A percentile compares a stretch with the other conserved stretches of the same genome.
These are phyloP conservation scores for Sanghuangporus weigelae DNA, from an alignment of 1,284 basidiomycete genomes.

Conservation along the genomic window DNA sequence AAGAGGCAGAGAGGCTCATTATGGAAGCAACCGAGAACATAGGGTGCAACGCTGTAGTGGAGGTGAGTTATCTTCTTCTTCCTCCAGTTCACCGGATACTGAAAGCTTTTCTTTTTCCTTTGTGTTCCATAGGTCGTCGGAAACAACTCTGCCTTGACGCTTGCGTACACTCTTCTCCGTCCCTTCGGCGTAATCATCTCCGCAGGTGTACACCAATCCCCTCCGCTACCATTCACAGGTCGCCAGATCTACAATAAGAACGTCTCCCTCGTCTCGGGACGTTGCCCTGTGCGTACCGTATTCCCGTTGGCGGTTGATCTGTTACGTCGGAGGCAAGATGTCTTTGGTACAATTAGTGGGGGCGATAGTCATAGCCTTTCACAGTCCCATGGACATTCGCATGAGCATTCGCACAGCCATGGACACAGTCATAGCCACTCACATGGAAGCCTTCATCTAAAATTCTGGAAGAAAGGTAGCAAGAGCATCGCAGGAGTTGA, in stretches of 20 bases:
- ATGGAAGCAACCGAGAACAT: conserved; percentile 46
- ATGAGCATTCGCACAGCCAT: conserved; percentile 71
- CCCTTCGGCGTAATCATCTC: conserved; percentile 78
- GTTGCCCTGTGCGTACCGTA: conserved; percentile 81
- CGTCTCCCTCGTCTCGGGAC: conserved; percentile 75
- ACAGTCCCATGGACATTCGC: conserved; percentile 38
- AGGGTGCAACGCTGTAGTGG: conserved; percentile 62
- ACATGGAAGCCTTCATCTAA: background rate
- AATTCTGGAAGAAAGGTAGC: background rate
- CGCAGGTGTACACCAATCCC: conserved; percentile 67
- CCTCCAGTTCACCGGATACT: too few relatives aligned
- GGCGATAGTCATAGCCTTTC: background rate
- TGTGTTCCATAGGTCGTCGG: conserved; percentile 65
- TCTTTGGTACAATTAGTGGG: conserved; percentile 44
- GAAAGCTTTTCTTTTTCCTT: background rate
- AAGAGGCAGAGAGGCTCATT: conserved; percentile 45
- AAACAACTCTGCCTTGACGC: conserved; percentile 59
- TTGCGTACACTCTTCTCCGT: conserved; percentile 75
- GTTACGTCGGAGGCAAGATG: conserved; percentile 61
- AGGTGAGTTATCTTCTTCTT: conserved; percentile 32
- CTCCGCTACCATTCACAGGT: conserved; percentile 55
- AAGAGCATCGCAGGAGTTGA: conserved; percentile 51
- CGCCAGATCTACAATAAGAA: conserved; percentile 78
- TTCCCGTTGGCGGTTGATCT: conserved; percentile 71
- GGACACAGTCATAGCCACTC: conserved; percentile 64